A percentile compares a stretch with the other conserved stretches of the same genome.
phyloP scores from a whole-genome alignment of 805 yeast species.

The Sugiyamaella chiloensis region DNA sequence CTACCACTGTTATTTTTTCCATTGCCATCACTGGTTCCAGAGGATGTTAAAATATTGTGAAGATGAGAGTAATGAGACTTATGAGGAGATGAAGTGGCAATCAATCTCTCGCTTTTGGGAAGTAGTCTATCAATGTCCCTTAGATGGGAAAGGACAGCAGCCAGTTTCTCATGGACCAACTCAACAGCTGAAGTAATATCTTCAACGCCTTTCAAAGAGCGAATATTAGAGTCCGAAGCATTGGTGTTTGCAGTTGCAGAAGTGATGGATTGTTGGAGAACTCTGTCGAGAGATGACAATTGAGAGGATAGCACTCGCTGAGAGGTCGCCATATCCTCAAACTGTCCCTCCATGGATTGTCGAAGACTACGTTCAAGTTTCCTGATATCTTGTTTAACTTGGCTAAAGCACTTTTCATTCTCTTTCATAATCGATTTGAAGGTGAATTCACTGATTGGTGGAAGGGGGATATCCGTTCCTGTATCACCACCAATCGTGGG shows the following conservation, averaged over 20 bases:
- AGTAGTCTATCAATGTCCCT: constrained; percentile 36
- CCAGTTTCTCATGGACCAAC: constrained; percentile 15
- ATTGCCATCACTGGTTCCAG: not conserved
- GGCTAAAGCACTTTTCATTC: too few relatives aligned
- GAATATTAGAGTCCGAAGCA: not conserved
- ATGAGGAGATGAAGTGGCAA: constrained; percentile 38
- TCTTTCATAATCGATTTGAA: constrained; percentile 17
- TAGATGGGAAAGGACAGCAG: constrained; percentile 16
- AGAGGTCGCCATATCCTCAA: constrained; percentile 15
- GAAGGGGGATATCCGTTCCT: constrained; percentile 11
- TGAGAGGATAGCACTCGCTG: constrained; percentile 19
- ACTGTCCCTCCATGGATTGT: constrained; percentile 22
- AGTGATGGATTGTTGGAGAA: constrained; percentile 13
- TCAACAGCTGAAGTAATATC: constrained; percentile 13
- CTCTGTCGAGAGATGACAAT: constrained; percentile 21
- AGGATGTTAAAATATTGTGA: constrained; percentile 21
- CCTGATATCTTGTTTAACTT: too few relatives aligned
- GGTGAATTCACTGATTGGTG: constrained; percentile 16
- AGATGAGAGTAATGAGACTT: constrained; percentile 44
- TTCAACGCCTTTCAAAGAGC: constrained; percentile 14
- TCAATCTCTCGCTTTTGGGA: constrained; percentile 38
- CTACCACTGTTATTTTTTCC: not conserved
- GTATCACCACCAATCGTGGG: not conserved
- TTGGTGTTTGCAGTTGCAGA: constrained; percentile 14
- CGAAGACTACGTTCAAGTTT: too few relatives aligned